phyloP scores from a whole-genome alignment of 2,329 filamentous ascomycete genomes.

The Fusarium chaquense region DNA sequence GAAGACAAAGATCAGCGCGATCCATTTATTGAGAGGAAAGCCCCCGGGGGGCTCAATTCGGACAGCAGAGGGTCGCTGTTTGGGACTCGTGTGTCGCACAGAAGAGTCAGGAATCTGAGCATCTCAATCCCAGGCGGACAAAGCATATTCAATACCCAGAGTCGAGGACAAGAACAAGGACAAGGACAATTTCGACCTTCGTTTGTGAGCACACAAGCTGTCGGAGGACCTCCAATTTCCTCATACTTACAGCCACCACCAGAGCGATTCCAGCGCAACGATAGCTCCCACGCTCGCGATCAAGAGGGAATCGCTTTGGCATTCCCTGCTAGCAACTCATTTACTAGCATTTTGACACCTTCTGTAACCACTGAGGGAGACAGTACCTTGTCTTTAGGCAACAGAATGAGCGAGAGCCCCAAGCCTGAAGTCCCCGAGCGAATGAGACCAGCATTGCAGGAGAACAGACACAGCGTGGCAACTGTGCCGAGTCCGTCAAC shows the following conservation, averaged over 20 bases:
- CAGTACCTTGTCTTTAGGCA: slow-evolving; percentile 17
- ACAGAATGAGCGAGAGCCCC: slow-evolving; percentile 27
- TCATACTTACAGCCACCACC: slow-evolving; percentile 37
- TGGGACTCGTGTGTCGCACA: slow-evolving; percentile 34
- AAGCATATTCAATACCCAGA: slow-evolving; percentile 17
- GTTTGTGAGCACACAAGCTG: slow-evolving; percentile 43
- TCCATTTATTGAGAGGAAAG: slow-evolving; percentile 50
- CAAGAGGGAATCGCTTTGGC: slow-evolving; percentile 36
- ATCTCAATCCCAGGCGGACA: slow-evolving; percentile 30
- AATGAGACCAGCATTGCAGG: slow-evolving; percentile 8
- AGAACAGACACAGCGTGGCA: slow-evolving; percentile 30
- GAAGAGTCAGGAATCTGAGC: slow-evolving; percentile 42
- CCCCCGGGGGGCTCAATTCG: background rate
- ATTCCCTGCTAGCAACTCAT: slow-evolving; percentile 42
- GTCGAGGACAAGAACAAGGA: slow-evolving; percentile 17
- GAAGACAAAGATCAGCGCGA: slow-evolving; percentile 53
- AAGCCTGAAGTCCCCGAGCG: slow-evolving; percentile 21
- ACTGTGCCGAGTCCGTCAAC: slow-evolving; percentile 37
- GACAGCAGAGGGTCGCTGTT: slow-evolving; percentile 35
- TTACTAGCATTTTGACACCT: slow-evolving; percentile 45
- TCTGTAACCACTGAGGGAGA: slow-evolving; percentile 43
- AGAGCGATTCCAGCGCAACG: slow-evolving; percentile 26
- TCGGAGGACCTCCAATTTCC: slow-evolving; percentile 38
- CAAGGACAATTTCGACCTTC: slow-evolving; percentile 39
- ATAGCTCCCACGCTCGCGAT: slow-evolving; percentile 24